Base-by-base conservation (phyloP, 2,329 filamentous ascomycete species). In the Didymella segeticola region DNA sequence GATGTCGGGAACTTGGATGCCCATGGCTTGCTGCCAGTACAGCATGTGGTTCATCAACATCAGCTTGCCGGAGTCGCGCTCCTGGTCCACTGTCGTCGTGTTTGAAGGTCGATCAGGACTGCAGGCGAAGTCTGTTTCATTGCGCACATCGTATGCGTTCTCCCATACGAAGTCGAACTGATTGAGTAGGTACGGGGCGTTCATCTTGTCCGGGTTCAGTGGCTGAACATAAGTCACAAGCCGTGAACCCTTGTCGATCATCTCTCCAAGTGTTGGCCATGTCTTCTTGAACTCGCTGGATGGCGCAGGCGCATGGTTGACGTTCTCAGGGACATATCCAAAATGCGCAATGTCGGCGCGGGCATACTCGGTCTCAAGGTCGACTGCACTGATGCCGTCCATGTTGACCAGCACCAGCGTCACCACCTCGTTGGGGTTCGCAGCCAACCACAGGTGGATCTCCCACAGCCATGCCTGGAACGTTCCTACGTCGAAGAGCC, bases 41-140 rank as follows among this genome's bases (percentile, higher is more conserved):
- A 88, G 82, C 77, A 93, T 91, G 76, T 93, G 89, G 78, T 93
- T 93, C 78, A 90, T 81, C 12, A 93, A 78, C 15, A 89, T 84
- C 66, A 93, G 80, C 59, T 84, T 81, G 59, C 83, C 83, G 1
- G 79, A 78, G 1, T 78, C 68, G 31, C 89, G 68, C 1, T 78
- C 68, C 14, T 71, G 58, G 1, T 77, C 67, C 15, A 81, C 63
- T 11, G 75, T 71, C 15, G 49, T 54, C 2, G 84, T 74, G 10
- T 75, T 74, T 0, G 80, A 73, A 0, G 89, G 90, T 0, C 89
- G 84, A 67, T 89, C 81, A 5, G 89, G 79, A 0, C 79, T 81
- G 79, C 90, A 93, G 74, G 85, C 86, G 78, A 92, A 93, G 67
- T 84, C 83, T 1, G 77, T 72, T 1, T 84, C 73, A 12, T 79